Percentiles rank a stretch among this genome's conserved stretches.
Evolutionary conservation across 2,329 filamentous ascomycete genomes (phyloP).

Genomic region (Penicillium capsulatum): DNA sequence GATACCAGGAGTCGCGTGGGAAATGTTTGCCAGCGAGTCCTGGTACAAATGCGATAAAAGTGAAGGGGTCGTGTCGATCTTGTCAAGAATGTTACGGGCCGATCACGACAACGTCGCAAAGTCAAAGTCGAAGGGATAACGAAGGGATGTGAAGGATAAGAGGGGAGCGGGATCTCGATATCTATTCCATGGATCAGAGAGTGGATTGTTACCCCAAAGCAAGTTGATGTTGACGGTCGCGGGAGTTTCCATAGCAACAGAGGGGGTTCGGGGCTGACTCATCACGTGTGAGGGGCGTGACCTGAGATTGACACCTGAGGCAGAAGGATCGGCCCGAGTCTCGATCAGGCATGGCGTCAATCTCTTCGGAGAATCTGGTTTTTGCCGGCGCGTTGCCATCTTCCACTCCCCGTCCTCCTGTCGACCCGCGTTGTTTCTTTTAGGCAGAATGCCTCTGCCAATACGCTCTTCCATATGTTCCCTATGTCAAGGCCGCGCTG

Average conservation of each 20-base stretch:
- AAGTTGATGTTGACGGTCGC: slow-evolving; percentile 31
- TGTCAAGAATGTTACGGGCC: slow-evolving; percentile 20
- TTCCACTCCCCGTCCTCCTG: background rate
- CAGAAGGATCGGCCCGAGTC: slow-evolving; percentile 15
- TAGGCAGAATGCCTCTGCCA: slow-evolving; percentile 30
- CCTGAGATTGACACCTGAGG: slow-evolving; percentile 10
- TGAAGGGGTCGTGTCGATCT: slow-evolving; percentile 22
- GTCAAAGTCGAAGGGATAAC: slow-evolving; percentile 18
- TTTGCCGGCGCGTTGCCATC: slow-evolving; percentile 6
- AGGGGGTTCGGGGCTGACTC: slow-evolving; percentile 12
- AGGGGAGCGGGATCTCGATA: slow-evolving; percentile 22
- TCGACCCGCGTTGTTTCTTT: background rate
- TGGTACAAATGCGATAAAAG: slow-evolving; percentile 10
- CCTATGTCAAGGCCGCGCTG: slow-evolving; percentile 29
- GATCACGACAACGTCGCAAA: slow-evolving; percentile 21
- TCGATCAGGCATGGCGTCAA: slow-evolving; percentile 7
- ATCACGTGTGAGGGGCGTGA: too few relatives aligned
- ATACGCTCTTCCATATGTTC: slow-evolving; percentile 31
- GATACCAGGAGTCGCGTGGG: slow-evolving; percentile 14
- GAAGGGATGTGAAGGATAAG: slow-evolving; percentile 20
- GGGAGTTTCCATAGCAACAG: slow-evolving; percentile 36
- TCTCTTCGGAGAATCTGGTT: slow-evolving; percentile 7
- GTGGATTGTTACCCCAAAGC: slow-evolving; percentile 27
- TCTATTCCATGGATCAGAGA: slow-evolving; percentile 23
- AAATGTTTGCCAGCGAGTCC: slow-evolving; percentile 16